These are phyloP conservation scores for Teratosphaeria nubilosa DNA, from an alignment of 2,329 filamentous ascomycete species.

Conservation along the genomic window DNA sequence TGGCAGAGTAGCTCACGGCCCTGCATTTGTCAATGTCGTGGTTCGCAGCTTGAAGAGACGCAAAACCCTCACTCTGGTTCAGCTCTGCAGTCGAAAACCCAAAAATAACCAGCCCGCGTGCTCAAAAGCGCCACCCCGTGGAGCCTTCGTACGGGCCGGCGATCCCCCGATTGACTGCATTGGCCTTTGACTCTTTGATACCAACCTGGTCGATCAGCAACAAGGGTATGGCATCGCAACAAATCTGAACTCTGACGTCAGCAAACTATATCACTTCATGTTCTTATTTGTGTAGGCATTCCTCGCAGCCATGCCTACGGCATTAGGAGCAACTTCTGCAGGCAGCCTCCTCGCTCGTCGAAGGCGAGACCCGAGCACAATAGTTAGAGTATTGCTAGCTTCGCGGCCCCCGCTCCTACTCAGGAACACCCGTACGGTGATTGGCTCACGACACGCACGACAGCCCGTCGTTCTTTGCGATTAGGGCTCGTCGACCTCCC, in stretches of 20 bases:
- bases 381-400: not conserved
- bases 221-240: not conserved
- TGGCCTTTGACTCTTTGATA: not conserved
- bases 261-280: too few species aligned
- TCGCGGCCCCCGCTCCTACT: not conserved
- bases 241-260: not conserved
- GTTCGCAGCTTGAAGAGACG: not conserved
- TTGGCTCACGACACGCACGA: not conserved
- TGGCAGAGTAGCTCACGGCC: not conserved
- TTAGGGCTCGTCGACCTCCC: too few species aligned
- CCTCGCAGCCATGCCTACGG: not conserved
- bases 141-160: not conserved
- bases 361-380: not conserved
- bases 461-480: too few species aligned
- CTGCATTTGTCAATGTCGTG: not conserved
- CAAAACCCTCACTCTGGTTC: not conserved
- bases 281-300: too few species aligned
- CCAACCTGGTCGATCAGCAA: not conserved
- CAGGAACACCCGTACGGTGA: not conserved
- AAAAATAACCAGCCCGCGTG: not conserved
- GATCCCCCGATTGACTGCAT: not conserved
- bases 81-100: not conserved
- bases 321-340: not conserved
- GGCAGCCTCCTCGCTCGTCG: not conserved
- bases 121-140: not conserved